These are phyloP conservation scores for Megacollybia marginata DNA, from an alignment of 768 basidiomycete species.

Conservation along the genomic window DNA sequence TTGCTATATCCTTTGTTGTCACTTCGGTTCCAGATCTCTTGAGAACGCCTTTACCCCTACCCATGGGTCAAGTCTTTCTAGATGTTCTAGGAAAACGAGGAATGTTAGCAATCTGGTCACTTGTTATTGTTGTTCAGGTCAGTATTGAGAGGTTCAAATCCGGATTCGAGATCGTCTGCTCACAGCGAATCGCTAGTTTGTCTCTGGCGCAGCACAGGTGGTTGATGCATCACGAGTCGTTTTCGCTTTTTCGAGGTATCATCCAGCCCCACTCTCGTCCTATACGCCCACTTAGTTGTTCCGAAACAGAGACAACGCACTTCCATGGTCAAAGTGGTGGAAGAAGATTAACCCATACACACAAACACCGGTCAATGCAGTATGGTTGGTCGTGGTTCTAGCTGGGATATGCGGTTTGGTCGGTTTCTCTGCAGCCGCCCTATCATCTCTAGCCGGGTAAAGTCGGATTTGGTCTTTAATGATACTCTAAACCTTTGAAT, in stretches of 20 bases:
- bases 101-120: slow-evolving; percentile 67
- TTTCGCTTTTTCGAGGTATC: slow-evolving; percentile 63
- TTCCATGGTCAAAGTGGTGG: slow-evolving; percentile 68
- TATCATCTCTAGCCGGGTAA: slow-evolving; percentile 68
- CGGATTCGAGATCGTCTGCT: not conserved
- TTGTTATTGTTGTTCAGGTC: slow-evolving; percentile 53
- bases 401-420: slow-evolving; percentile 54
- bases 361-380: slow-evolving; percentile 68
- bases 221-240: slow-evolving; percentile 72
- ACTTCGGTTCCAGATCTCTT: slow-evolving; percentile 46
- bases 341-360: slow-evolving; percentile 51
- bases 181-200: slow-evolving; percentile 49
- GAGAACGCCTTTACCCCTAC: slow-evolving; percentile 43
- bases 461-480: not conserved
- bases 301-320: slow-evolving; percentile 51
- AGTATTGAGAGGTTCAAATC: not conserved
- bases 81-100: slow-evolving; percentile 58
- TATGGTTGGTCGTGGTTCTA: slow-evolving; percentile 61
- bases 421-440: slow-evolving; percentile 57
- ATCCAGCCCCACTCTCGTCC: not conserved
- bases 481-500: not conserved
- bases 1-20: slow-evolving; percentile 60
- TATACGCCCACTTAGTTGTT: not conserved
- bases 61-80: slow-evolving; percentile 68
- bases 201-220: slow-evolving; percentile 67